Evolutionary conservation across 2,329 filamentous ascomycete genomes (phyloP), one percentile per base, ranked within the genome.

Genomic region (Fusarium sp.): DNA sequence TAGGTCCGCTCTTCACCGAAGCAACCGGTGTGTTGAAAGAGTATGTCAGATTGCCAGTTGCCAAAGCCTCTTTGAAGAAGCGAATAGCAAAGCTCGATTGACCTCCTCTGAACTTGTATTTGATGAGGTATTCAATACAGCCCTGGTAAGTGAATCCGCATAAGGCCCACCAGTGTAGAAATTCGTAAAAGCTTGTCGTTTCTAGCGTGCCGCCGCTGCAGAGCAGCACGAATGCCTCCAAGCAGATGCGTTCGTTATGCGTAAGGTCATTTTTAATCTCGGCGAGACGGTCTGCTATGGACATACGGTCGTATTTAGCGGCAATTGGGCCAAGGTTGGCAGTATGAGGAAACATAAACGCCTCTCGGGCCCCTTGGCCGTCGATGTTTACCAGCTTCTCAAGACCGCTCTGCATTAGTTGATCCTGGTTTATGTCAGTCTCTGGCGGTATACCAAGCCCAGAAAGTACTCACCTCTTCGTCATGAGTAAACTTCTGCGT

Each of bases 131-230:
- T 28, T 80, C 76, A 26, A 81, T 74, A 39, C 78, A 81, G 2
- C 77, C 79, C 17, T 74, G 70, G 52, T 79, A 83, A 7, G 74
- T 78, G 68, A 82, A 82, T 28, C 77, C 81, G 53, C 75, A 76
- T 2, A 82, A 71, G 10, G 79, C 83, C 82, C 78, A 84, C 82
- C 82, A 84, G 57, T 82, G 82, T 19, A 85, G 70, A 32, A 84
- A 79, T 53, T 85, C 82, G 47, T 80, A 80, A 58, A 85, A 82
- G 22, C 79, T 80, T 0, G 78, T 80, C 0, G 79, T 82, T 11
- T 80, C 77, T 1, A 83, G 76, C 0, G 79, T 82, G 0, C 74
- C 79, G 7, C 82, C 80, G 49, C 81, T 82, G 61, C 78, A 80
- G 2, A 83, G 77, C 0, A 82, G 72, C 0, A 84, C 71, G 13